Percentiles rank a stretch among this genome's conserved stretches.
phyloP scores from a whole-genome alignment of 176 grass and related monocot genomes.

The Oryza rufipogon region DNA sequence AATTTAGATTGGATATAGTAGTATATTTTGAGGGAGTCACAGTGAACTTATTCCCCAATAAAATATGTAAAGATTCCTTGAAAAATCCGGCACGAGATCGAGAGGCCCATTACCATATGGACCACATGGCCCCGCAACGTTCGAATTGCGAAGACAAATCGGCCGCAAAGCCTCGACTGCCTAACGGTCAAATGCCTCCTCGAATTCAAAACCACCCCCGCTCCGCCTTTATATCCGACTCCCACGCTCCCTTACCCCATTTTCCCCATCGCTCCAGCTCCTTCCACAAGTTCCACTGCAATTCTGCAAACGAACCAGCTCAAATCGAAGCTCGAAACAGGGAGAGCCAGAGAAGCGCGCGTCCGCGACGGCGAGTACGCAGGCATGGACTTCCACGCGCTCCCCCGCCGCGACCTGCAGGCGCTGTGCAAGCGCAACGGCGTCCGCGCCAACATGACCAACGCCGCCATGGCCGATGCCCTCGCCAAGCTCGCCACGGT shows the following conservation, averaged over 20 bases:
- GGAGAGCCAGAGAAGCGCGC: background rate
- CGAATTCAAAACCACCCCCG: slow-evolving; percentile 31
- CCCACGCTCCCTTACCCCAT: slow-evolving; percentile 32
- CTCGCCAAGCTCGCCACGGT: slow-evolving; percentile 64
- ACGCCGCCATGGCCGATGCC: slow-evolving; percentile 81
- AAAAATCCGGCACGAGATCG: no score
- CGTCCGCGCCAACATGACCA: slow-evolving; percentile 79
- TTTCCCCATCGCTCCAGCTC: background rate
- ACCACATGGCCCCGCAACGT: background rate
- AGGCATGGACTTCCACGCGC: slow-evolving; percentile 72
- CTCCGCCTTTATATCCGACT: background rate
- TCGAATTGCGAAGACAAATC: background rate
- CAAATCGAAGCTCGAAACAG: background rate
- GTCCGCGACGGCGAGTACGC: background rate
- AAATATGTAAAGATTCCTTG: no score
- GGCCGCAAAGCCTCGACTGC: slow-evolving; percentile 1
- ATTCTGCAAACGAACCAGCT: background rate
- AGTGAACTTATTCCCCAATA: no score
- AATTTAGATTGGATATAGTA: no score
- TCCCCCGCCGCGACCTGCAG: slow-evolving; percentile 76
- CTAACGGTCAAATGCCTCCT: slow-evolving; percentile 22
- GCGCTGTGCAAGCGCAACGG: slow-evolving; percentile 84
- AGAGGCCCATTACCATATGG: background rate
- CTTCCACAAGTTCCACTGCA: background rate
- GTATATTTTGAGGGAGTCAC: no score